Percentiles rank a stretch among this genome's conserved stretches.
These are phyloP conservation scores for Cryptococcus jaspeensis DNA, from an alignment of 1,284 basidiomycete genomes.

Conservation along the genomic window DNA sequence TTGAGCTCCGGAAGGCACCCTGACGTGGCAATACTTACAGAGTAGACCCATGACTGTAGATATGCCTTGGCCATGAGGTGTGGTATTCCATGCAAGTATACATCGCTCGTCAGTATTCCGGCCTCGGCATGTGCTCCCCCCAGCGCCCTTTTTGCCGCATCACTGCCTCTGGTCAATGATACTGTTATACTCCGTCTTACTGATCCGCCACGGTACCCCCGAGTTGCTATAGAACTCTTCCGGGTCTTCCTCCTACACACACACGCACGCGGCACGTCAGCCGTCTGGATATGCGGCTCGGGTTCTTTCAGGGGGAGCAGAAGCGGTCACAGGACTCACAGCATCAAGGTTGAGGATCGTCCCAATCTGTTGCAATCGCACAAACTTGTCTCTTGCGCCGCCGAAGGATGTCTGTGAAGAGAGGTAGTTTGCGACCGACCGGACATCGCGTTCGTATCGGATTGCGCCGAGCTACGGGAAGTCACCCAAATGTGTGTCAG, in stretches of 20 bases:
- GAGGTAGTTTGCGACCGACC: conserved; percentile 77
- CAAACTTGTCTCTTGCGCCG: conserved; percentile 85
- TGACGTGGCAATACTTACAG: neutral
- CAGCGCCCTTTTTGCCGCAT: neutral
- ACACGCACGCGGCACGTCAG: neutral
- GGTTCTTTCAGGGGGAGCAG: no score
- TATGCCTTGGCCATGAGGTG: no score
- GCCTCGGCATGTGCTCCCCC: neutral
- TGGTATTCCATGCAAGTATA: no score
- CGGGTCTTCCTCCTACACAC: conserved; percentile 76
- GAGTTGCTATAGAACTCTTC: conserved; percentile 89
- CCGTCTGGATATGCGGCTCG: no score
- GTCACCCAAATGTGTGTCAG: neutral
- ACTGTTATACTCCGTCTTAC: conserved; percentile 70
- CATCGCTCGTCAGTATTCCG: no score
- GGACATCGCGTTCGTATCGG: conserved; percentile 89
- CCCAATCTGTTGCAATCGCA: conserved; percentile 87
- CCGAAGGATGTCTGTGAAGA: conserved; percentile 82
- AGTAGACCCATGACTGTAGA: neutral
- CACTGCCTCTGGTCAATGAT: conserved; percentile 62
- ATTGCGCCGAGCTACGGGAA: conserved; percentile 83
- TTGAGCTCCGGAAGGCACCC: no score
- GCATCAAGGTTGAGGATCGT: conserved; percentile 86
- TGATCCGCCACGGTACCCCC: conserved; percentile 85
- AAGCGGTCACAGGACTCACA: conserved; percentile 54